Evolutionary conservation across 441 rosid genomes (phyloP).

Genomic region (Hypseocharis bilobata): DNA sequence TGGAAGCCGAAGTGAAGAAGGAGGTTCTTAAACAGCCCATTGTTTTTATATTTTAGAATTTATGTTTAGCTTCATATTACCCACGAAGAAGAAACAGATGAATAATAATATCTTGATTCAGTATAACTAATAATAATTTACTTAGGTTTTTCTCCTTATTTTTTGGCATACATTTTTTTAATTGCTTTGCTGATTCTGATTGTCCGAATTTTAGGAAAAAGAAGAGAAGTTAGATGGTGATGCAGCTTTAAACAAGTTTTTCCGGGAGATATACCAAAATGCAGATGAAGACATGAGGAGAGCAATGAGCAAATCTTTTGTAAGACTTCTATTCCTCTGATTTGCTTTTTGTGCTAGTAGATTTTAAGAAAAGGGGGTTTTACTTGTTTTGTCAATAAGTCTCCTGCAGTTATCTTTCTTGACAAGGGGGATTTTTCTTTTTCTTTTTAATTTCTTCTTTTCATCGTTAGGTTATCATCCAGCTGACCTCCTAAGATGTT

Average conservation of each 20-base stretch:
- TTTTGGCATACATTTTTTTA: neutral
- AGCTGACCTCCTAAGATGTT: too few species aligned
- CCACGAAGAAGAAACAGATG: too few species aligned
- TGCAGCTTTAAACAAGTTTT: constrained; percentile 86
- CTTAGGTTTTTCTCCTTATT: too few species aligned
- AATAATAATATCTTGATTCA: neutral
- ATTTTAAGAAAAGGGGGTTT: too few species aligned
- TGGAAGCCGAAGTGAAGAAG: constrained; percentile 76
- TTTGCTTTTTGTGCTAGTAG: neutral
- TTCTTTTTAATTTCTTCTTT: too few species aligned
- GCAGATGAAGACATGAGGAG: constrained; percentile 81
- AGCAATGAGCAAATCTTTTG: constrained; percentile 92
- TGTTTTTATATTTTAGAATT: neutral
- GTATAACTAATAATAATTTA: too few species aligned
- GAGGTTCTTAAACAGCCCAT: constrained; percentile 33
- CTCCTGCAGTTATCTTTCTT: neutral
- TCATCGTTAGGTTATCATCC: too few species aligned
- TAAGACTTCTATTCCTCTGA: constrained; percentile 29
- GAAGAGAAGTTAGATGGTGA: constrained; percentile 92
- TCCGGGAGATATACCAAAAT: constrained; percentile 64
- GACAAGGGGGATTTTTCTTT: too few species aligned
- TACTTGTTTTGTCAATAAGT: neutral
- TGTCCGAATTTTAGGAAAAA: constrained; percentile 55
- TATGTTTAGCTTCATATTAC: neutral
- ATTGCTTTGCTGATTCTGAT: neutral